Percentiles rank a stretch among this genome's conserved stretches.
These are phyloP conservation scores for Prunus fruticosa DNA, from an alignment of 306 rosid species.

Conservation along the genomic window DNA sequence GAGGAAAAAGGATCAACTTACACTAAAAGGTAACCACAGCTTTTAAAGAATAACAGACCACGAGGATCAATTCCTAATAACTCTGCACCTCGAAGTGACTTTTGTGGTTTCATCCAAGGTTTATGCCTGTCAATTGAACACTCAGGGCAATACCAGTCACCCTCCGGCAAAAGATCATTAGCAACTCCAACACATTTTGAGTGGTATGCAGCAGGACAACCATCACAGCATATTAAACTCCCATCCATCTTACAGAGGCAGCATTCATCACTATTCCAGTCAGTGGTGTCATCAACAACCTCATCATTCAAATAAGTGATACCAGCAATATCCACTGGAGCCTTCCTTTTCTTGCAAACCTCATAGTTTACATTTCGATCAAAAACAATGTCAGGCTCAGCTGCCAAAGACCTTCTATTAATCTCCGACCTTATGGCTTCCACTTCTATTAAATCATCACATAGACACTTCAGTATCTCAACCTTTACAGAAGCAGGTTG, in stretches of 20 bases:
- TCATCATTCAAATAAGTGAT: constrained; percentile 54
- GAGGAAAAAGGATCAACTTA: constrained; percentile 48
- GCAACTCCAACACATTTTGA: constrained; percentile 82
- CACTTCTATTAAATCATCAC: constrained; percentile 91
- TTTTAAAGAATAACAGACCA: constrained; percentile 74
- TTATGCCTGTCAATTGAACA: constrained; percentile 62
- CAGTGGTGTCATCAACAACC: constrained; percentile 53
- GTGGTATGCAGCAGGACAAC: constrained; percentile 98
- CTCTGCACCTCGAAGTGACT: constrained; percentile 89
- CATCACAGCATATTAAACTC: constrained; percentile 95
- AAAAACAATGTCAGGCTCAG: constrained; percentile 56
- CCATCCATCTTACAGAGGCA: constrained; percentile 99
- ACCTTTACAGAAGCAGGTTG: constrained; percentile 67
- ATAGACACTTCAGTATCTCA: constrained; percentile 76
- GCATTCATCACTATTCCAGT: constrained; percentile 94
- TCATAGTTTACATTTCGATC: constrained; percentile 62
- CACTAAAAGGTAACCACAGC: constrained; percentile 91
- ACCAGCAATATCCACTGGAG: constrained; percentile 46
- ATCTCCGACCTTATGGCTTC: constrained; percentile 86
- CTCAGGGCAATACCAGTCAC: constrained; percentile 99
- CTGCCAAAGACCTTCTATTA: constrained; percentile 73
- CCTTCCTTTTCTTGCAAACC: constrained; percentile 61
- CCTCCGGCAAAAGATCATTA: constrained; percentile 77
- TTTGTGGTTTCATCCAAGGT: constrained; percentile 64
- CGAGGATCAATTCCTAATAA: constrained; percentile 77